Conservation (phyloP, 208 protist species). For the Leptomonas pyrrhocoris region DNA sequence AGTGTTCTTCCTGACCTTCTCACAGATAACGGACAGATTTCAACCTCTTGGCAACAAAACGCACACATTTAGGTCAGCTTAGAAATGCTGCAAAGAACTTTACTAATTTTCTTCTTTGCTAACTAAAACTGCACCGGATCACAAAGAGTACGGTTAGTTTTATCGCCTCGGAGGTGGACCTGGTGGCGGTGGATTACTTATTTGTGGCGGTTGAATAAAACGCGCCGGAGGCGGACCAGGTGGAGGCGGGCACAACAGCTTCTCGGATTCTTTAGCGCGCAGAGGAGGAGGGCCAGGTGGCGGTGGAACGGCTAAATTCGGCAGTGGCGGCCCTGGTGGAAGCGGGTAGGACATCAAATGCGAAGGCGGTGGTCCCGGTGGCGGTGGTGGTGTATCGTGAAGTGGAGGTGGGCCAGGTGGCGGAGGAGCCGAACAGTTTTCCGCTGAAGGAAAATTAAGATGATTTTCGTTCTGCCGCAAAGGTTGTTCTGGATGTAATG, state of each 20-base stretch:
- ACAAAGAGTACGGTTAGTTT: background rate
- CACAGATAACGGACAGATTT: too few relatives aligned
- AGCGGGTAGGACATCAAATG: background rate
- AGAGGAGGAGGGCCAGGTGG: conserved; percentile 6
- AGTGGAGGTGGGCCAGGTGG: conserved; percentile 6
- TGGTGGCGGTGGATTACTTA: conserved; percentile 26
- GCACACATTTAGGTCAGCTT: too few relatives aligned
- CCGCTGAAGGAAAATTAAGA: too few relatives aligned
- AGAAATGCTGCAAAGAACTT: too few relatives aligned
- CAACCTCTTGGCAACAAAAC: too few relatives aligned
- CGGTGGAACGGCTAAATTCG: background rate
- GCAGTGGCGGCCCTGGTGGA: conserved; percentile 18
- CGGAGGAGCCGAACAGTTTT: background rate
- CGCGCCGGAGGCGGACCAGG: conserved; percentile 30
- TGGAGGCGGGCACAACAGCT: conserved; percentile 15
- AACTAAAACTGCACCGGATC: too few relatives aligned
- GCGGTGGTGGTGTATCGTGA: conserved; percentile 14
- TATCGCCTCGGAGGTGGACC: conserved; percentile 21
- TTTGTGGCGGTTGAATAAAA: conserved; percentile 8
- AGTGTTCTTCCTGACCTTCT: too few relatives aligned
- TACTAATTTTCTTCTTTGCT: too few relatives aligned
- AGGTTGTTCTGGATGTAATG: too few relatives aligned
- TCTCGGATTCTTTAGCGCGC: background rate
- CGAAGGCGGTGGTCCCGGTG: conserved; percentile 26
- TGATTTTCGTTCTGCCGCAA: too few relatives aligned